Percentiles rank a stretch among this genome's conserved stretches.
Conservation (phyloP, 2,329 filamentous ascomycete genomes). For the Aspergillus costaricaensis region DNA sequence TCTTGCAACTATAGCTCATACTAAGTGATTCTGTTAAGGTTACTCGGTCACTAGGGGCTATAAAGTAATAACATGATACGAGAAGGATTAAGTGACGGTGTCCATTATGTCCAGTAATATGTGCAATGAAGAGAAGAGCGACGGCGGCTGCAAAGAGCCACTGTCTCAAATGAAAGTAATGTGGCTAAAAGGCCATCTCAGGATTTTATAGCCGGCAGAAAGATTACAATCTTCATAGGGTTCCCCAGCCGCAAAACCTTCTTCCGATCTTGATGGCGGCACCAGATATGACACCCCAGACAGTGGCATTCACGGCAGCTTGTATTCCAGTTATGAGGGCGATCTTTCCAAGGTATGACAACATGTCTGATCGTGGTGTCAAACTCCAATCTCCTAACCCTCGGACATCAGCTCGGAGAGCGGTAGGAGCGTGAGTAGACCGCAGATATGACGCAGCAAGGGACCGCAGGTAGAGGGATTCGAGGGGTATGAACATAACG, state of each 20-base stretch:
- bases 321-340: conserved; percentile 41
- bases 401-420: conserved; percentile 34
- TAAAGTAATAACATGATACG: too few species aligned
- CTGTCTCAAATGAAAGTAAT: neutral
- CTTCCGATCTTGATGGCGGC: conserved; percentile 43
- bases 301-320: conserved; percentile 37
- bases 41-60: neutral
- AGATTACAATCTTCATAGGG: conserved; percentile 19
- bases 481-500: conserved; percentile 43
- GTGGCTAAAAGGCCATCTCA: too few species aligned
- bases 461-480: conserved; percentile 44
- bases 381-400: conserved; percentile 39
- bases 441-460: conserved; percentile 41
- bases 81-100: neutral
- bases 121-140: neutral
- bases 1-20: neutral
- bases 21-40: neutral
- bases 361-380: conserved; percentile 29
- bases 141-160: neutral
- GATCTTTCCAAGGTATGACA: conserved; percentile 41
- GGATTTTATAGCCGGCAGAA: neutral
- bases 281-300: conserved; percentile 42
- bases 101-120: neutral
- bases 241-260: conserved; percentile 44
- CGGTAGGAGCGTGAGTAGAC: conserved; percentile 25